Conservation (phyloP, 2,329 filamentous ascomycete species). For the Fusarium sp. region DNA sequence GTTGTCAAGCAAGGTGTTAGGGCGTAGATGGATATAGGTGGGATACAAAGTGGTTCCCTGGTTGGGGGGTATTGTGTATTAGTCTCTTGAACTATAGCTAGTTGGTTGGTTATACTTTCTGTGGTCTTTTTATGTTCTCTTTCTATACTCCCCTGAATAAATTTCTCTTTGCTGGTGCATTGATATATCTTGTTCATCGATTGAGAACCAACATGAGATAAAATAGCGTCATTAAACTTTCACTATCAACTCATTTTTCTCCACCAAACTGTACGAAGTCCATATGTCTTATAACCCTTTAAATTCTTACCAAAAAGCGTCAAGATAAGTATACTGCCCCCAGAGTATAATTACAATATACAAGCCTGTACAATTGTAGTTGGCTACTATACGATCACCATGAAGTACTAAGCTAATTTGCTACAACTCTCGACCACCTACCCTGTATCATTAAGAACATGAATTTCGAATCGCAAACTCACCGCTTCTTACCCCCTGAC, state of each 20-base stretch:
- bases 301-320: too few species aligned
- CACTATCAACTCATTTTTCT: too few species aligned
- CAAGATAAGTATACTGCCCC: too few species aligned
- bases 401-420: too few species aligned
- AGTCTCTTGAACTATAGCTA: background rate
- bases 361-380: too few species aligned
- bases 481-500: slow-evolving; percentile 21
- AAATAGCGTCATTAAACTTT: too few species aligned
- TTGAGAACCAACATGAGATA: too few species aligned
- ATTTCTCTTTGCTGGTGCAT: too few species aligned
- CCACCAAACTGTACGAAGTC: too few species aligned
- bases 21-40: background rate
- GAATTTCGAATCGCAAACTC: background rate
- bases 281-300: too few species aligned
- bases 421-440: slow-evolving; percentile 1
- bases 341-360: too few species aligned
- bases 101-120: background rate
- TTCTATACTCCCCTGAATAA: background rate
- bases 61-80: background rate
- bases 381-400: too few species aligned
- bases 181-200: background rate
- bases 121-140: background rate
- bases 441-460: slow-evolving; percentile 8
- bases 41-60: background rate
- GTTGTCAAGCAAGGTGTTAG: background rate